phyloP scores from a whole-genome alignment of 2,329 filamentous ascomycete species.

The Aspergillus niger region DNA sequence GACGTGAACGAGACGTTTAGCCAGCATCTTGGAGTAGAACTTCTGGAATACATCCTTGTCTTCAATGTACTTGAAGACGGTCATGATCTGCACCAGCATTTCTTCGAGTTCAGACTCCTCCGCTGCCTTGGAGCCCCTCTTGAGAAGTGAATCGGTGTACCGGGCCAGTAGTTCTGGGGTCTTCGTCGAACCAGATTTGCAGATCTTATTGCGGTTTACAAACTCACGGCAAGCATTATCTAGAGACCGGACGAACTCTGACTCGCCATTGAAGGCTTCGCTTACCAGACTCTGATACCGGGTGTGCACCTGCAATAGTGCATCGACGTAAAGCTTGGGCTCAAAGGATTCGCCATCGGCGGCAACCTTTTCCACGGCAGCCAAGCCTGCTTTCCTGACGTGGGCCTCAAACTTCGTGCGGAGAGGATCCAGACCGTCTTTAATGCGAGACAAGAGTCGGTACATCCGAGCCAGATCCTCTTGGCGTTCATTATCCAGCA shows the following conservation, averaged over 20 bases:
- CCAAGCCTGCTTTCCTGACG: slow-evolving; percentile 83
- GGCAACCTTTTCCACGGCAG: slow-evolving; percentile 87
- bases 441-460: slow-evolving; percentile 81
- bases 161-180: slow-evolving; percentile 94
- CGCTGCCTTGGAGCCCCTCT: slow-evolving; percentile 85
- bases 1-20: slow-evolving; percentile 89
- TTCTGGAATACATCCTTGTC: slow-evolving; percentile 99
- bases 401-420: slow-evolving; percentile 87
- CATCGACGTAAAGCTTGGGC: slow-evolving; percentile 95
- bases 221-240: slow-evolving; percentile 98
- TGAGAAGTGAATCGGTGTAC: slow-evolving; percentile 88
- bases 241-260: slow-evolving; percentile 92
- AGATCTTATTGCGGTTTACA: slow-evolving; percentile 95
- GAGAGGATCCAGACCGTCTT: slow-evolving; percentile 86
- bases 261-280: slow-evolving; percentile 89
- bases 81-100: slow-evolving; percentile 91
- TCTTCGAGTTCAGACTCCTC: slow-evolving; percentile 93
- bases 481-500: slow-evolving; percentile 90
- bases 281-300: slow-evolving; percentile 92
- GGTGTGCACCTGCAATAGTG: slow-evolving; percentile 88
- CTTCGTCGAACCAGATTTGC: slow-evolving; percentile 88
- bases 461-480: slow-evolving; percentile 98
- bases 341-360: slow-evolving; percentile 86
- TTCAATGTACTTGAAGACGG: slow-evolving; percentile 99
- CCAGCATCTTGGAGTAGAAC: slow-evolving; percentile 96